Evolutionary conservation across 2,329 filamentous ascomycete species (phyloP), one percentile per base, ranked within the genome.

Genomic region (Beauveria brongniartii): DNA sequence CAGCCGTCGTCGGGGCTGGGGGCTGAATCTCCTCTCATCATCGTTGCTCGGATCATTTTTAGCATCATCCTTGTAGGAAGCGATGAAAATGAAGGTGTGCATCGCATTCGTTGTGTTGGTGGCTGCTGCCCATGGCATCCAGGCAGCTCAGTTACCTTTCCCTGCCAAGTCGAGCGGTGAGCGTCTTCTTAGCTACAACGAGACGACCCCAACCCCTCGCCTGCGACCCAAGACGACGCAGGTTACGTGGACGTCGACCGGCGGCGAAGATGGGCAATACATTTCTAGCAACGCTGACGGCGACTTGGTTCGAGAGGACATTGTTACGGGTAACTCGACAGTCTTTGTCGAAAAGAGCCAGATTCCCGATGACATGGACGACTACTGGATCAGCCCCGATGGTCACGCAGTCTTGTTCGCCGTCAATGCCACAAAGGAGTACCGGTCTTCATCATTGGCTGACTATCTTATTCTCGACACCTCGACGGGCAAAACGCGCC

Each of bases 361-460:
- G 63, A 77, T 89, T 2, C 85, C 85, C 0, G 71, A 75, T 1
- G 78, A 80, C 56, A 75, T 82, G 62, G 74, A 75, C 63, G 81
- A 84, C 48, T 88, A 84, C 70, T 85, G 78, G 74, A 85, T 89
- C 64, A 84, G 82, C 46, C 73, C 82, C 2, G 84, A 87, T 67
- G 76, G 81, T 7, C 79, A 78, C 24, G 79, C 80, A 58, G 78
- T 89, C 0, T 73, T 89, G 20, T 84, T 86, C 73, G 78, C 85
- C 1, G 79, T 83, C 59, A 89, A 89, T 67, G 80, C 83, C 69
- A 89, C 83, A 16, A 87, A 88, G 71, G 81, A 87, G 69, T 89
- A 89, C 67, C 82, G 87, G 1, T 75, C 88, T 72, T 87, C 86
- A 6, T 89, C 85, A 71, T 86, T 85, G 68, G 82, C 86, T 40